Evolutionary conservation across 495 filamentous ascomycete genomes (phyloP).

Genomic region (Aspergillus nanangensis): DNA sequence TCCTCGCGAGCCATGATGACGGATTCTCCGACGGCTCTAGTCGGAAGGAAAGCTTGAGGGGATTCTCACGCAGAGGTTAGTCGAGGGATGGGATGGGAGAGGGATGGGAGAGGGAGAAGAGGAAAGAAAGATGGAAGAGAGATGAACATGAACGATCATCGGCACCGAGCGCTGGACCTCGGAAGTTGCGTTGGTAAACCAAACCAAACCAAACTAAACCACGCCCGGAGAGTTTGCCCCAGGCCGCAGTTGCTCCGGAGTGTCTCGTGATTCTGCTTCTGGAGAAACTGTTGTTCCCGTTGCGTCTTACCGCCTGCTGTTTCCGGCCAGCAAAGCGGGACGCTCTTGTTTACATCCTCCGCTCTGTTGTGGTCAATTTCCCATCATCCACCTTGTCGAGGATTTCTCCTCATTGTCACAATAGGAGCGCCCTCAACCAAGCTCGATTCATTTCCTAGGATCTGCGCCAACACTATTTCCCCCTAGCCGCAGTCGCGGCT

Average conservation of each 20-base stretch:
- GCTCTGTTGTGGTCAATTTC: constrained; percentile 7
- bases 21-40: constrained; percentile 10
- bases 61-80: neutral
- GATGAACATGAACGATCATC: constrained; percentile 7
- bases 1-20: constrained; percentile 76
- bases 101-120: constrained; percentile 4
- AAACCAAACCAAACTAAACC: constrained; percentile 2
- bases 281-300: constrained; percentile 9
- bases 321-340: constrained; percentile 17
- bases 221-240: too few species aligned
- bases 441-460: too few species aligned
- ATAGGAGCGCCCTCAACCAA: too few species aligned
- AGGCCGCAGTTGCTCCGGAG: constrained; percentile 34
- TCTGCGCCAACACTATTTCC: too few species aligned
- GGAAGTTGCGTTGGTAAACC: constrained; percentile 22
- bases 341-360: constrained; percentile 24
- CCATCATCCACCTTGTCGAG: too few species aligned
- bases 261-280: constrained; percentile 29
- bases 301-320: constrained; percentile 31
- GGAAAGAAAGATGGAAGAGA: constrained; percentile 8
- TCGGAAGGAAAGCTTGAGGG: constrained; percentile 6
- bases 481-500: constrained; percentile 30
- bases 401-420: neutral
- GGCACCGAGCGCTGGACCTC: constrained; percentile 32
- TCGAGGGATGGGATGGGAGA: constrained; percentile 1